Evolutionary conservation across 768 basidiomycete species (phyloP), one percentile per base, ranked within the genome.

Genomic region (Calocera viscosa): DNA sequence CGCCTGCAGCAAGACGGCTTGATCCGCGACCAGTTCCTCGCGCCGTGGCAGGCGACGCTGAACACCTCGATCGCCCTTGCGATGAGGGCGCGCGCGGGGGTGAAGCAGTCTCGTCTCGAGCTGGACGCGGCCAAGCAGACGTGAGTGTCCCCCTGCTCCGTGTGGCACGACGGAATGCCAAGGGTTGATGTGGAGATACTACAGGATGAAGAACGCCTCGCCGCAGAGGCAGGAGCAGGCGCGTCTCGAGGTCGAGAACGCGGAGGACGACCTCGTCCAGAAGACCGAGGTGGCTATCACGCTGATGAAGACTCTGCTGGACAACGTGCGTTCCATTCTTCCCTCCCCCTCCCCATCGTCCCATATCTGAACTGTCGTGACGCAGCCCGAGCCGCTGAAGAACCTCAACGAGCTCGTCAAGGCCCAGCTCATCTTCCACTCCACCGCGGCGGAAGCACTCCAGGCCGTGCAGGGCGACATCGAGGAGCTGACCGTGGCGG

Each of bases 251-350:
- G 78, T 80, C 49, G 80, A 80, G 67, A 75, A 77, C 39, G 77
- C 77, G 14, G 80, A 80, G 68, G 96, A 99, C 75, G 92, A 94
- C 76, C 84, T 98, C 34, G 96, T 98, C 3, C 94, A 94, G 75
- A 93, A 92, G 81, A 99, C 96, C 26, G 96, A 99, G 76, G 89
- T 94, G 33, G 95, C 94, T 0, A 96, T 96, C 72, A 90, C 89
- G 1, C 83, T 93, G 49, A 95, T 96, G 94, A 95, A 95, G 81
- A 89, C 91, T n/a, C 95, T 98, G 17, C 82, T 99, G 40, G 95
- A 98, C 72, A 97, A 97, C 77, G 94, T 96, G 70, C 66, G 89
- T 80, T 19, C n/a, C 64, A n/a, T n/a, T n/a, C 8, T 12, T 17
- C 16, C 33, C 70, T 35, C 49, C 68, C 35, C 64, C 67, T 12